phyloP scores from a whole-genome alignment of 805 yeast species.

The Yamadazyma nakazawae region DNA sequence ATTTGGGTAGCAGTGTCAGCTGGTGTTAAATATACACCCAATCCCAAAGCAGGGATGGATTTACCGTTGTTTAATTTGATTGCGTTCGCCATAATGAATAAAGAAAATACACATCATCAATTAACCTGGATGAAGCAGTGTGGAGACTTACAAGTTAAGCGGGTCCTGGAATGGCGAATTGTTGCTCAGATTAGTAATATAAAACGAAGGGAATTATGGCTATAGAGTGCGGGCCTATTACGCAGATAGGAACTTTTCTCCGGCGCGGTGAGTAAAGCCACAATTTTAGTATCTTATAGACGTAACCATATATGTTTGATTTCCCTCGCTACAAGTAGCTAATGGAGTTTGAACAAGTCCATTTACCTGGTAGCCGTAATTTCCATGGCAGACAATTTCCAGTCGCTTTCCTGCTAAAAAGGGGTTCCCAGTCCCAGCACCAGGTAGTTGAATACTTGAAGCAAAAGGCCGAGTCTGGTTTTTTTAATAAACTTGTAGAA shows the following conservation, averaged over 20 bases:
- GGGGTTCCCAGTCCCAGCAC: background rate
- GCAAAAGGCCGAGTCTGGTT: conserved; percentile 17
- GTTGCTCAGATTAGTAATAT: no score
- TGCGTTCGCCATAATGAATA: background rate
- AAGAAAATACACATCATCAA: no score
- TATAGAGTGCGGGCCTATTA: no score
- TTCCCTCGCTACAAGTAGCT: background rate
- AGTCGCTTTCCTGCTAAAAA: conserved; percentile 5
- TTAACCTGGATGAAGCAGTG: no score
- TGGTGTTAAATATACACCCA: conserved; percentile 12
- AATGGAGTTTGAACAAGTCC: conserved; percentile 1
- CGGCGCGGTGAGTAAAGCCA: no score
- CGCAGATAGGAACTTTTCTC: no score
- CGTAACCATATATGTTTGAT: background rate
- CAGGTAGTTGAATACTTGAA: conserved; percentile 10
- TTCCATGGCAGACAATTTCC: conserved; percentile 10
- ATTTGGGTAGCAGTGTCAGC: background rate
- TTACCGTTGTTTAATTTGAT: conserved; percentile 33
- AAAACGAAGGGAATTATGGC: no score
- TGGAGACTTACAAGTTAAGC: no score
- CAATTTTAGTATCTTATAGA: no score
- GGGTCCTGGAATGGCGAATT: no score
- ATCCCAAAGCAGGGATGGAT: conserved; percentile 9
- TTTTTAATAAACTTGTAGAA: conserved; percentile 19
- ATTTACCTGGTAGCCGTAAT: background rate